These are phyloP conservation scores for Cordyceps cicadae DNA, from an alignment of 2,329 filamentous ascomycete species.

Conservation along the genomic window DNA sequence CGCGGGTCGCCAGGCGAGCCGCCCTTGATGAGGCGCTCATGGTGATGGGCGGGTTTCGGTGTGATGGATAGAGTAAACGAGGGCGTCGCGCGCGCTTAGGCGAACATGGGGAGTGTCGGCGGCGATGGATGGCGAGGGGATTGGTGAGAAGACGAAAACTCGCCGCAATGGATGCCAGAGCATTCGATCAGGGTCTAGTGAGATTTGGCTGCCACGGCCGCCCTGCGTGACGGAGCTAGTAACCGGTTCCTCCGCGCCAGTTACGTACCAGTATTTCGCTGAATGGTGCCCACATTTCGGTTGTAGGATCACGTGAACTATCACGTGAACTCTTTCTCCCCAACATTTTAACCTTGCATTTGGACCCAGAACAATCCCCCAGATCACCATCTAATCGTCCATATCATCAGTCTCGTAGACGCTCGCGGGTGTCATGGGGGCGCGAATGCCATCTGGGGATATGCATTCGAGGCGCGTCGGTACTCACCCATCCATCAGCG, in stretches of 20 bases:
- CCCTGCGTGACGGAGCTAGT: constrained; percentile 2
- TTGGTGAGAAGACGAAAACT: constrained; percentile 9
- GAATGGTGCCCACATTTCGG: neutral
- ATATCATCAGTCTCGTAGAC: too few relatives aligned
- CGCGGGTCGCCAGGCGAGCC: constrained; percentile 46
- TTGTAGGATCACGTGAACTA: neutral
- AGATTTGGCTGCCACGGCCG: constrained; percentile 9
- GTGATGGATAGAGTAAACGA: neutral
- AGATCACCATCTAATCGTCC: too few relatives aligned
- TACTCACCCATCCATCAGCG: too few relatives aligned
- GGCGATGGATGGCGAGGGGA: constrained; percentile 1
- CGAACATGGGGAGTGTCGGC: neutral
- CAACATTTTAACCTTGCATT: too few relatives aligned
- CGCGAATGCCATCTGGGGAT: too few relatives aligned
- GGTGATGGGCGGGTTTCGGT: constrained; percentile 9
- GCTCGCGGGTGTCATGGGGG: too few relatives aligned
- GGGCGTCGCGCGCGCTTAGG: neutral
- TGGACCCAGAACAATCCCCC: too few relatives aligned
- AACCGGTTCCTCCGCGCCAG: constrained; percentile 8
- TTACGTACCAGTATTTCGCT: neutral
- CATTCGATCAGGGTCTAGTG: constrained; percentile 6
- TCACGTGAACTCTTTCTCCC: neutral
- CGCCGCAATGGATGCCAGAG: constrained; percentile 7
- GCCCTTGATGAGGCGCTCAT: constrained; percentile 52
- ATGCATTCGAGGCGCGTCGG: too few relatives aligned